Evolutionary conservation across 108 stramenopile genomes (phyloP).

Genomic region (Pseudonitzschia multiseries): DNA sequence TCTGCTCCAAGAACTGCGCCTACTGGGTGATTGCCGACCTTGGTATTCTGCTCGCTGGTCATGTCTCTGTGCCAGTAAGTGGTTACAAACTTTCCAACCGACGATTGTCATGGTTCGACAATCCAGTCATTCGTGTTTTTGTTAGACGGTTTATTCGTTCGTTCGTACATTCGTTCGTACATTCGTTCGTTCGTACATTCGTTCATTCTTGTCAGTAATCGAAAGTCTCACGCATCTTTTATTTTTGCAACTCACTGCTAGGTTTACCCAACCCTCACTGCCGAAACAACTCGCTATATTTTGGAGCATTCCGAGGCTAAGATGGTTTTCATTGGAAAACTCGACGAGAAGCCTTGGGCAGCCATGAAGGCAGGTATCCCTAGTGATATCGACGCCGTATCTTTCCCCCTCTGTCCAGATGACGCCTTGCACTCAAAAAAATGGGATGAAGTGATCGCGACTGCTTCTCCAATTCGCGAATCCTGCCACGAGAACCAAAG

Average conservation of each 20-base stretch:
- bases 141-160: not conserved
- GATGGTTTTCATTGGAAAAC: constrained; percentile 76
- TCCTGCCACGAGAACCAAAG: constrained; percentile 51
- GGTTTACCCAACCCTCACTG: constrained; percentile 72
- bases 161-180: too few relatives aligned
- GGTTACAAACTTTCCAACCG: not conserved
- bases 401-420: constrained; percentile 68
- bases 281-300: constrained; percentile 64
- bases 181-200: too few relatives aligned
- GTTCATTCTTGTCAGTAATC: not conserved
- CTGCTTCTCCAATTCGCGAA: constrained; percentile 34
- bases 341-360: constrained; percentile 67
- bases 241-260: not conserved
- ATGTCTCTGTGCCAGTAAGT: constrained; percentile 51
- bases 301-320: constrained; percentile 80
- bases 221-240: not conserved
- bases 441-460: constrained; percentile 57
- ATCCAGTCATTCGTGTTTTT: not conserved
- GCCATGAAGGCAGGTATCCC: constrained; percentile 80
- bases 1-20: constrained; percentile 75
- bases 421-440: constrained; percentile 38
- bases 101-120: not conserved
- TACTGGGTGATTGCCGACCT: constrained; percentile 83
- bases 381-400: constrained; percentile 44
- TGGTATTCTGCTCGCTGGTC: constrained; percentile 72